These are phyloP conservation scores for Leonotis leonurus DNA, from an alignment of 257 asterid species.

Conservation along the genomic window DNA sequence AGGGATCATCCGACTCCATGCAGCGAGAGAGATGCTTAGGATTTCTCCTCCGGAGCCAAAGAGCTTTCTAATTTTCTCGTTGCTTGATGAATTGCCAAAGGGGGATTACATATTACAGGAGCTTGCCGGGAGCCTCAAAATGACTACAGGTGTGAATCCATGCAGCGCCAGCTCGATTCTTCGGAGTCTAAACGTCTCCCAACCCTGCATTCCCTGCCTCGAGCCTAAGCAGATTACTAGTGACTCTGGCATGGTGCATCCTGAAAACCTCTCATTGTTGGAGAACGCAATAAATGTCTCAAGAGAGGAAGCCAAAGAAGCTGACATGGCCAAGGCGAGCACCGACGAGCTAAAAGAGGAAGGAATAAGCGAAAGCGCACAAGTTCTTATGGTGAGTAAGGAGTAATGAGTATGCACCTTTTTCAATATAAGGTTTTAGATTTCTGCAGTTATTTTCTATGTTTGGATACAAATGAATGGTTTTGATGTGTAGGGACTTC, in stretches of 20 bases:
- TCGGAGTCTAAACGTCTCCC: conserved; percentile 58
- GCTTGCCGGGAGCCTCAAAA: conserved; percentile 53
- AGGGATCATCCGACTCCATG: conserved; percentile 84
- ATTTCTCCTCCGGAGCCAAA: conserved; percentile 75
- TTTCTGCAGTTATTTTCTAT: too few species aligned
- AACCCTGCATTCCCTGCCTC: conserved; percentile 17
- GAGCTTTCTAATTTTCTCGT: conserved; percentile 53
- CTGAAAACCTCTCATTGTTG: conserved; percentile 41
- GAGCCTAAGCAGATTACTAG: conserved; percentile 17
- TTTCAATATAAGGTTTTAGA: too few species aligned
- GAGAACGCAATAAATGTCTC: conserved; percentile 57
- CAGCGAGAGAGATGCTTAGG: conserved; percentile 90
- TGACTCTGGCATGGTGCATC: conserved; percentile 17
- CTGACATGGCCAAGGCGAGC: conserved; percentile 51
- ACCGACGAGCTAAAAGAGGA: conserved; percentile 61
- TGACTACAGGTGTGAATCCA: conserved; percentile 33
- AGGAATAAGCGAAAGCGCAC: conserved; percentile 66
- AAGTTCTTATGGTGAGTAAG: conserved; percentile 60
- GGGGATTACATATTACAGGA: conserved; percentile 72
- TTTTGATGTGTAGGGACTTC: conserved; percentile 43
- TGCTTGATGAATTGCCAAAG: conserved; percentile 72
- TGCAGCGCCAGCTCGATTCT: conserved; percentile 78
- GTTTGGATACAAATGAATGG: too few species aligned
- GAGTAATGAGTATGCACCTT: neutral
- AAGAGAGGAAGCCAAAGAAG: conserved; percentile 62